Base-by-base conservation (phyloP, 176 grass and related monocot genomes). In the Phoenix roebelenii region DNA sequence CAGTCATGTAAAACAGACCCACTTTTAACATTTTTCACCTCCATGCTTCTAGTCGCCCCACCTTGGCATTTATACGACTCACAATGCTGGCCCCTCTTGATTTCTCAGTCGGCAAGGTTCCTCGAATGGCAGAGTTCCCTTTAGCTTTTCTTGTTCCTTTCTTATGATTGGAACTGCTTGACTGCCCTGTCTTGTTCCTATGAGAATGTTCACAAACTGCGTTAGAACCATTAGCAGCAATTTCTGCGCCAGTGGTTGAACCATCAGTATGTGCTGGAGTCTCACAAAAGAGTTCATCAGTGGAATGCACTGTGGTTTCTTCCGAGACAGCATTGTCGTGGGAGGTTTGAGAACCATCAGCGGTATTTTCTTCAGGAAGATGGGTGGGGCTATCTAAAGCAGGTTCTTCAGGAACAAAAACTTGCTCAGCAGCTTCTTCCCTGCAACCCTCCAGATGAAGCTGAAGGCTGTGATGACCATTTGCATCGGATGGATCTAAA, bases 21-120 rank as follows among this genome's bases (percentile, higher is more conserved):
- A 44, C 35, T 44, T 44, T 39, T 12, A 44, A 44, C 35, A 44
- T 19, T 25, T 58, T 77, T 93, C 74, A 98, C 29, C 94, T 85
- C 94, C 88, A 98, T 56, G 94, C 94, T 80, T 98, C 88, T 3
- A 85, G 72, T 54, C 88, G 61, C 81, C 93, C 88, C 23, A 60
- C 72, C 79, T 83, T 93, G 28, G 85, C 74, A 71, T 98, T 83
- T 75, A 98, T 80, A 55, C 74, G 73, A 67, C 94, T 89, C 59
- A 98, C 82, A 49, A 92, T 76, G 77, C 84, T 92, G 4, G 61
- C 55, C 28, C 84, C 82, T 61, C 75, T 92, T 51, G 73, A 71
- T 74, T 89, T 98, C 18, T 93, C 85, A 28, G 72, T 63, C 44
- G 61, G 44, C 51, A 69, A 63, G 3, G 60, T 18, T 44, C 54